A percentile compares a stretch with the other conserved stretches of the same genome.
These are phyloP conservation scores for Candida coleopterorum DNA, from an alignment of 805 yeast species.

Conservation along the genomic window DNA sequence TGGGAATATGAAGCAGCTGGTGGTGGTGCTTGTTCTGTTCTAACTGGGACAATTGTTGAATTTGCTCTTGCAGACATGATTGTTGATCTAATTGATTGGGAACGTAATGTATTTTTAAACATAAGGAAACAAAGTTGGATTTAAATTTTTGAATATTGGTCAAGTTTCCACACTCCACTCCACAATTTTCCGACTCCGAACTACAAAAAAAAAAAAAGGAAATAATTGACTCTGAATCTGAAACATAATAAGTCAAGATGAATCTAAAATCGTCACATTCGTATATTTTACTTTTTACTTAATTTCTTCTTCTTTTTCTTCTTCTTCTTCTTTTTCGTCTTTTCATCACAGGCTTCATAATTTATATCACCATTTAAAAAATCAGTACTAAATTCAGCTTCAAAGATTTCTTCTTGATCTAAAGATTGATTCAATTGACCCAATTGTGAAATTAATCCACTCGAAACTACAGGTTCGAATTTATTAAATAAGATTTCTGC, in stretches of 20 bases:
- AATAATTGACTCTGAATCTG: neutral
- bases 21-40: conserved; percentile 81
- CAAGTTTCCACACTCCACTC: too few species aligned
- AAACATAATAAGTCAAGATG: too few species aligned
- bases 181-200: neutral
- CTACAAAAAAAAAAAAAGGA: neutral
- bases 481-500: conserved; percentile 23
- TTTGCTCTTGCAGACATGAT: conserved; percentile 23
- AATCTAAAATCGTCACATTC: conserved; percentile 1
- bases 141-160: neutral
- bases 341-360: conserved; percentile 16
- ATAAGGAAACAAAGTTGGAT: conserved; percentile 7
- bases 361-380: conserved; percentile 25
- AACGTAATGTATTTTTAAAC: conserved; percentile 17
- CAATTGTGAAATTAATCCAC: neutral
- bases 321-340: neutral
- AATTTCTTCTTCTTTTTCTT: conserved; percentile 6
- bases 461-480: conserved; percentile 16
- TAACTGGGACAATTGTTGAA: conserved; percentile 30
- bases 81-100: conserved; percentile 14
- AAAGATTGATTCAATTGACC: neutral
- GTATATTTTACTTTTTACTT: conserved; percentile 1
- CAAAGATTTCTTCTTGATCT: conserved; percentile 7
- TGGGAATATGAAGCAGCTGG: conserved; percentile 97
- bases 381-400: conserved; percentile 27